Base-by-base conservation (phyloP, 2,329 filamentous ascomycete species). In the Epichloe aotearoae region DNA sequence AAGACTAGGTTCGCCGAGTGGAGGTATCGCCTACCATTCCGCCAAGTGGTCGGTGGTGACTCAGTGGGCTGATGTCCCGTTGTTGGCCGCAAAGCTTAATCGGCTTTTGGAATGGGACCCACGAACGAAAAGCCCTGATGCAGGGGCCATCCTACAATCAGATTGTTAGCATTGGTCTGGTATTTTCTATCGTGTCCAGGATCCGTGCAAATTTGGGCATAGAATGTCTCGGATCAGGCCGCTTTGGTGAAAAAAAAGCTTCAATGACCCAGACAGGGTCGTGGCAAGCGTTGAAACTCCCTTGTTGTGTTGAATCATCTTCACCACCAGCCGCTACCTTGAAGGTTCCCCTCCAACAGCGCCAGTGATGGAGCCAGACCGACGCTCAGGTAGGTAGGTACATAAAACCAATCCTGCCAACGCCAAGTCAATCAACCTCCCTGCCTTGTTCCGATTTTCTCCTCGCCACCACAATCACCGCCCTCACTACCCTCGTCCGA, bases 391-490 rank as follows among this genome's bases (percentile, higher is more conserved):
- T 26, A 26, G 23, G 23, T 2, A 26, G 23, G 23, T 2, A 26
- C 23, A 2, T 26, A 26, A 26, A 8, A 26, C 2, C 6, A 26
- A 26, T 26, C 23, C 23, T 26, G 23, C 23, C 6, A 7, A 26
- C 6, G 1, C 23, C 23, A 10, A 10, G 12, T 33, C 30, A 17
- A 37, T 4, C 17, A 10, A 5, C 14, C 11, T 34, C 34, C n/a
- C 19, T 12, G 33, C 33, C 43, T 19, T 11, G 17, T 49, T 36
- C 15, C 20, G 12, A 14, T 20, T 50, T 49, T 40, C 50, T 49
- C 20, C 52, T 42, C 34, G 62, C 67, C 12, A 69, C 61, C 1
- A 71, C 61, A 38, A 70, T 61, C 1, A 61, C 61, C 1, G 65
- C 69, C 46, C 58, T 66, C 8, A 70, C 54, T 2, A 66, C 63